phyloP scores from a whole-genome alignment of 1,139 yeast genomes.

The Protomyces inundatus region DNA sequence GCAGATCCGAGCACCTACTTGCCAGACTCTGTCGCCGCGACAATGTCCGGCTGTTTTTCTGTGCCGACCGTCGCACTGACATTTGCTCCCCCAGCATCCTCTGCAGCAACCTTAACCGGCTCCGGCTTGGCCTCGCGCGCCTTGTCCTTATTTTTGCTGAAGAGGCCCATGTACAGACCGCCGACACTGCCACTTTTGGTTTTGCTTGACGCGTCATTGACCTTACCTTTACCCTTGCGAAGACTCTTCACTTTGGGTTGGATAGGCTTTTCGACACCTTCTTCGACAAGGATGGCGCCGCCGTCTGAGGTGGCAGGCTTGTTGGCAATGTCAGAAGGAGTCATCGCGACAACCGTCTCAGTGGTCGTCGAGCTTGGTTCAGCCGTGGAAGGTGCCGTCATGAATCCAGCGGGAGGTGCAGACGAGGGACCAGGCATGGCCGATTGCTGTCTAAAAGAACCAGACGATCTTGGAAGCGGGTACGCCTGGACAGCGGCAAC shows the following conservation, averaged over 20 bases:
- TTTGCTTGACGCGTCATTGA: neutral
- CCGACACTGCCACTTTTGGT: neutral
- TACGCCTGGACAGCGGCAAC: neutral
- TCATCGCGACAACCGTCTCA: neutral
- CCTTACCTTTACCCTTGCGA: neutral
- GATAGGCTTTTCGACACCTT: neutral
- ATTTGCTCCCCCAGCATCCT: neutral
- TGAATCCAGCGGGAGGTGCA: neutral
- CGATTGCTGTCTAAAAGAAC: neutral
- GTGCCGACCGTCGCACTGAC: no score
- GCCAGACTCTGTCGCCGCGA: no score
- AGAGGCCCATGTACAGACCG: neutral
- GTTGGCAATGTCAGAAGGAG: neutral
- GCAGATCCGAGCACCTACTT: no score
- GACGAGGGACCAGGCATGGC: neutral
- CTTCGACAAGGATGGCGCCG: neutral
- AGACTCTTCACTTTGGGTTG: neutral
- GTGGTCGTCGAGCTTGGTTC: neutral
- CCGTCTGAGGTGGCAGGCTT: neutral
- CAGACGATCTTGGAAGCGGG: neutral
- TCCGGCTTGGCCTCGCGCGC: neutral
- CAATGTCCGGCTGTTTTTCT: no score
- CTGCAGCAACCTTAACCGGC: neutral
- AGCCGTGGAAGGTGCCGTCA: neutral
- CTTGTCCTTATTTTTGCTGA: neutral